phyloP scores from a whole-genome alignment of 805 yeast genomes.

The Lipomyces yamanashiensis region DNA sequence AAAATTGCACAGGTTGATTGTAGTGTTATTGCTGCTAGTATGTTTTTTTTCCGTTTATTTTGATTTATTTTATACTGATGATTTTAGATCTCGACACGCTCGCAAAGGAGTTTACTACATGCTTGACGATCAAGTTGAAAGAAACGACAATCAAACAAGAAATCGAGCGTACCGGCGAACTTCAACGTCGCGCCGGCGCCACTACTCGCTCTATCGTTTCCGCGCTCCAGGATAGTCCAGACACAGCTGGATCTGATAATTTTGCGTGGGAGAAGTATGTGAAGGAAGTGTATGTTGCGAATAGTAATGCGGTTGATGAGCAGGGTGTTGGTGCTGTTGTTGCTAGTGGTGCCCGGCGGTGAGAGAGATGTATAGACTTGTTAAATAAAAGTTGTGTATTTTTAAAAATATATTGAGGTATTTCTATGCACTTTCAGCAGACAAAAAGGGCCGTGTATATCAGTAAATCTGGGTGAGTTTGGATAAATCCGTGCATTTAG shows the following conservation, averaged over 20 bases:
- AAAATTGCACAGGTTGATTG: slow-evolving; percentile 47
- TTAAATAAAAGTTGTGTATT: neutral
- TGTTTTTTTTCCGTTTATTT: slow-evolving; percentile 1
- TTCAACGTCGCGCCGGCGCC: slow-evolving; percentile 36
- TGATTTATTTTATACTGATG: slow-evolving; percentile 9
- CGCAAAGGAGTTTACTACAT: slow-evolving; percentile 49
- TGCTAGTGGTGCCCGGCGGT: neutral
- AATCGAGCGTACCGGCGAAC: slow-evolving; percentile 59
- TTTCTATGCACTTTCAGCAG: too few relatives aligned
- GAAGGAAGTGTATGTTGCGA: neutral
- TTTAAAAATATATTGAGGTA: too few relatives aligned
- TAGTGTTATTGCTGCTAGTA: slow-evolving; percentile 34
- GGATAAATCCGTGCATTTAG: too few relatives aligned
- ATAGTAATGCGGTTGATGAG: slow-evolving; percentile 5
- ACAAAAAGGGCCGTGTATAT: too few relatives aligned
- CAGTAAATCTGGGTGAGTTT: too few relatives aligned
- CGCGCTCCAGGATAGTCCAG: slow-evolving; percentile 11
- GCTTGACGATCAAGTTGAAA: slow-evolving; percentile 55
- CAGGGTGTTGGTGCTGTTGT: neutral
- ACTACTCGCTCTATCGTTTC: slow-evolving; percentile 24
- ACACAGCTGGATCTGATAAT: neutral
- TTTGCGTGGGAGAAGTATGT: slow-evolving; percentile 25
- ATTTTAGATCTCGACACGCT: slow-evolving; percentile 38
- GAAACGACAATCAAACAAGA: slow-evolving; percentile 73
- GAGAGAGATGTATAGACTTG: neutral